A percentile compares a stretch with the other conserved stretches of the same genome.
Conservation (phyloP, 2,329 filamentous ascomycete genomes). For the Exophiala xenobiotica region DNA sequence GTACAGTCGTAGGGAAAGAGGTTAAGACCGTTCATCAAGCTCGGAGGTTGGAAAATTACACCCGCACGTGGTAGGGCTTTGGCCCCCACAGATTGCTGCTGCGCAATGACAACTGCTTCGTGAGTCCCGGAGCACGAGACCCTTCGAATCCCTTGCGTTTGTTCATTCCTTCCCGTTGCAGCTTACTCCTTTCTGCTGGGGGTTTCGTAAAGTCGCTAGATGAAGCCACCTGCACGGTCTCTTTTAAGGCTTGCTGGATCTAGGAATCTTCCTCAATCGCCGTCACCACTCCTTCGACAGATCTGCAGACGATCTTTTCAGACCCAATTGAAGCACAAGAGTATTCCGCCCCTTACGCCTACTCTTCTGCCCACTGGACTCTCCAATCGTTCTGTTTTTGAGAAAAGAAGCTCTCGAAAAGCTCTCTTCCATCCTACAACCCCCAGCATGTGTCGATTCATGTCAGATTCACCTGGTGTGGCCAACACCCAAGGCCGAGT, state of each 20-base stretch:
- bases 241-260: conserved; percentile 21
- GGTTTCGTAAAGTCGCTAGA: conserved; percentile 12
- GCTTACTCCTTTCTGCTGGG: conserved; percentile 3
- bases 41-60: too few species aligned
- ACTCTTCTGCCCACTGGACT: not conserved
- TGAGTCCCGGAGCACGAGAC: conserved; percentile 10
- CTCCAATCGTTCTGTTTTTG: too few species aligned
- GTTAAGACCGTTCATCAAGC: too few species aligned
- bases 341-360: not conserved
- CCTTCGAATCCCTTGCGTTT: conserved; percentile 5
- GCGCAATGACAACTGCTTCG: too few species aligned
- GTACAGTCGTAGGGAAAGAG: too few species aligned
- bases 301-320: conserved; percentile 10
- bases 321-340: not conserved
- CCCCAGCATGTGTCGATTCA: conserved; percentile 29
- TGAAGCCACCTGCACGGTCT: conserved; percentile 23
- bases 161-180: conserved; percentile 2
- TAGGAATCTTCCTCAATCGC: conserved; percentile 3
- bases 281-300: conserved; percentile 1
- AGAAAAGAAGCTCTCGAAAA: too few species aligned
- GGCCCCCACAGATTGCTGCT: too few species aligned
- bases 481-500: conserved; percentile 54
- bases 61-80: too few species aligned
- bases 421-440: conserved; percentile 1
- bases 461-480: conserved; percentile 27